Evolutionary conservation across 345 rosid species (phyloP), one percentile per base, ranked within the genome.

Genomic region (Murraya paniculata): DNA sequence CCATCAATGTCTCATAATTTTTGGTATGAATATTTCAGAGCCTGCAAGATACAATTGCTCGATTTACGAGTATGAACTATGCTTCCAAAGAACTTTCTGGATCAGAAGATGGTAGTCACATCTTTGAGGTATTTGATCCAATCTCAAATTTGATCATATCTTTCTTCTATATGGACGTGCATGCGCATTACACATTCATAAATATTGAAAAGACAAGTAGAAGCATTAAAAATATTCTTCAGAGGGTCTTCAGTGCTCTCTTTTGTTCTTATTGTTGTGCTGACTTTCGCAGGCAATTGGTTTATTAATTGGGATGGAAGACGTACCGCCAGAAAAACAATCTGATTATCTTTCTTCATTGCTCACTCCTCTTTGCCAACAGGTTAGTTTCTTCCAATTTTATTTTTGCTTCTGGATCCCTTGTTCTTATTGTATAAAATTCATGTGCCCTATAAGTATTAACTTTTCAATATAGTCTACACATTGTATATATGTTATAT

Each of bases 281-380:
- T 39, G 41, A 68, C 53, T 77, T 76, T 70, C 31, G 59, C 88
- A 93, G 98, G 97, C 99, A 77, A 96, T 96, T 74, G 97, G 99
- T 68, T 79, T 92, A 75, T 86, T 94, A 85, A 89, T 96, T 73
- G 99, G 99, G 57, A 86, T 92, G 88, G 98, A 94, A 83, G 97
- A 92, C 86, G 91, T 96, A 60, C 89, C 91, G 1, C 82, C 71
- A 67, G 97, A 90, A 87, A 96, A 91, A 84, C 99, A 96, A 86
- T 89, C 96, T 28, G 95, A 88, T 77, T 96, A 92, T 84, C 93
- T 96, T 31, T 88, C 99, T 74, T 92, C 92, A 61, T 85, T 96
- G 87, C 91, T 96, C 55, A 86, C 88, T 75, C 97, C 98, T 75
- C 97, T 96, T 71, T 92, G 94, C 81, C 97, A 81, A 76, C 98